A percentile compares a stretch with the other conserved stretches of the same genome.
Conservation (phyloP, 257 asterid genomes). For the Catharanthus roseus region DNA sequence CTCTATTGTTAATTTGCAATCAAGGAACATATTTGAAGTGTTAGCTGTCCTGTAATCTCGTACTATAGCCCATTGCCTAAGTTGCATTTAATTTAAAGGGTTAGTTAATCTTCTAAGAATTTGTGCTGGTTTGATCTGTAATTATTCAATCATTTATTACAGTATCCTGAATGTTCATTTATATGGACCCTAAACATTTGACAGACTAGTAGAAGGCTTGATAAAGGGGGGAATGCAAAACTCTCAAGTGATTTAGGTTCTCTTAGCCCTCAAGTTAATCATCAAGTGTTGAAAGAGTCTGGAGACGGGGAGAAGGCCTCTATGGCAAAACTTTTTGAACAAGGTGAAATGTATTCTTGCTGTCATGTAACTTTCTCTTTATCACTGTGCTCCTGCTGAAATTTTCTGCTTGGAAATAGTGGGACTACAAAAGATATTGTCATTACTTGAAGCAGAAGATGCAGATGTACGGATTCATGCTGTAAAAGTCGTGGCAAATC, state of each 20-base stretch:
- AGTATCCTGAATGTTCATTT: background rate
- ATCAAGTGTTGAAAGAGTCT: constrained; percentile 43
- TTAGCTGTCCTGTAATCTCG: background rate
- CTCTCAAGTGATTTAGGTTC: constrained; percentile 39
- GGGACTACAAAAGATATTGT: constrained; percentile 81
- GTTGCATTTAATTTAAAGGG: background rate
- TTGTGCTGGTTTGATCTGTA: background rate
- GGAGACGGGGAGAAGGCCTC: constrained; percentile 62
- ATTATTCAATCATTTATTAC: background rate
- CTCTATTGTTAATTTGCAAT: background rate
- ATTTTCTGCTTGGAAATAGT: constrained; percentile 30
- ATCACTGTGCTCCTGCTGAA: constrained; percentile 19
- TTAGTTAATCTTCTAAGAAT: background rate
- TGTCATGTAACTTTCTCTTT: background rate
- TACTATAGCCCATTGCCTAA: background rate
- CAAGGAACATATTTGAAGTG: no score
- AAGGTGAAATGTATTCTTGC: constrained; percentile 41
- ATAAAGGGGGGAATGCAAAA: constrained; percentile 33
- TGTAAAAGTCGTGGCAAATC: constrained; percentile 87
- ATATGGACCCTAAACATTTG: background rate
- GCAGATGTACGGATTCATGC: constrained; percentile 90
- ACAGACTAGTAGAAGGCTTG: constrained; percentile 70
- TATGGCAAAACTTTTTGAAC: constrained; percentile 74
- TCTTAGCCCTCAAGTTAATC: constrained; percentile 46
- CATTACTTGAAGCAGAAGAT: constrained; percentile 82